Evolutionary conservation across 139 green algal species (phyloP).

Genomic region (Diplosphaera chodatii): DNA sequence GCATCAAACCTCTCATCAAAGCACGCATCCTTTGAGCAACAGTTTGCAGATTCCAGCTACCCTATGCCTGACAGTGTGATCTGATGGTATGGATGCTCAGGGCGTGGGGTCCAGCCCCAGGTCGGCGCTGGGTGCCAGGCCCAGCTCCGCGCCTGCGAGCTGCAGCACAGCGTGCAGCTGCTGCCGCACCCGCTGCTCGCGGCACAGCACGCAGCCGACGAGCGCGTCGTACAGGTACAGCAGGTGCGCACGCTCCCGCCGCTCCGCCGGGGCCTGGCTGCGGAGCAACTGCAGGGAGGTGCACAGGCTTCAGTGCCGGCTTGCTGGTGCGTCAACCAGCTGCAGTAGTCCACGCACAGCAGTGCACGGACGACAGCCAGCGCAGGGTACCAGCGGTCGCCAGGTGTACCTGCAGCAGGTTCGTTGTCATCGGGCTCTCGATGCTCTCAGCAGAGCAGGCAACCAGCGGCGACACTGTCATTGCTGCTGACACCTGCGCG

Average conservation of each 20-base stretch:
- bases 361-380: not conserved
- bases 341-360: too few relatives aligned
- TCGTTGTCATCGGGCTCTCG: slow-evolving; percentile 2
- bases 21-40: too few relatives aligned
- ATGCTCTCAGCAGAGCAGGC: slow-evolving; percentile 13
- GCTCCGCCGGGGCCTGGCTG: slow-evolving; percentile 7
- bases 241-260: slow-evolving; percentile 43
- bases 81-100: too few relatives aligned
- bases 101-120: too few relatives aligned
- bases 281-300: slow-evolving; percentile 8
- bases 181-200: slow-evolving; percentile 36
- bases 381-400: not conserved
- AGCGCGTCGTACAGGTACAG: slow-evolving; percentile 46
- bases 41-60: too few relatives aligned
- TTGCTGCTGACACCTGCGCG: slow-evolving; percentile 12
- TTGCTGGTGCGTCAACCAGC: too few relatives aligned
- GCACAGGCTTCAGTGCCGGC: slow-evolving; percentile 1
- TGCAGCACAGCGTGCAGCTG: slow-evolving; percentile 36
- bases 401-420: slow-evolving; percentile 14
- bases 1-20: too few relatives aligned
- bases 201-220: slow-evolving; percentile 27
- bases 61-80: too few relatives aligned
- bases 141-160: slow-evolving; percentile 41
- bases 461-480: slow-evolving; percentile 35
- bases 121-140: slow-evolving; percentile 10